Conservation (phyloP, 1,284 basidiomycete species). For the Afroboletus lepidellus region DNA sequence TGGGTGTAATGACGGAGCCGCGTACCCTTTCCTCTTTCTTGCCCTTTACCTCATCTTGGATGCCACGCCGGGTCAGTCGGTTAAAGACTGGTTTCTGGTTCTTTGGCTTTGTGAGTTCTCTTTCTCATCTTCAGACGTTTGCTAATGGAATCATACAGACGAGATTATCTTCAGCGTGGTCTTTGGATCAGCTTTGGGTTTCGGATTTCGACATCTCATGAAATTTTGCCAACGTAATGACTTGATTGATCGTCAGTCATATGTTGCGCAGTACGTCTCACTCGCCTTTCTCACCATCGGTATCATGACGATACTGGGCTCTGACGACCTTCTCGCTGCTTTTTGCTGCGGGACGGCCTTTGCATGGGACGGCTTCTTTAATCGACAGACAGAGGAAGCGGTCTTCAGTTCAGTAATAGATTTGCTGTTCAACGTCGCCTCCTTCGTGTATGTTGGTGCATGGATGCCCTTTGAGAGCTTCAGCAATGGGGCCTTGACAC, state of each 20-base stretch:
- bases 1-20: slow-evolving; percentile 92
- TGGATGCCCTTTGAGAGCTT: slow-evolving; percentile 91
- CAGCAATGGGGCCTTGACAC: slow-evolving; percentile 57
- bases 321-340: slow-evolving; percentile 90
- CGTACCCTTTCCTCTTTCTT: slow-evolving; percentile 95
- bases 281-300: slow-evolving; percentile 83
- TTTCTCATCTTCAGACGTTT: not conserved
- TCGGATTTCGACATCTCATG: slow-evolving; percentile 88
- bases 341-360: slow-evolving; percentile 97
- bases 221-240: slow-evolving; percentile 89
- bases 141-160: slow-evolving; percentile 44
- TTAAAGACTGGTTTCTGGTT: slow-evolving; percentile 81
- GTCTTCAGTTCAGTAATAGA: slow-evolving; percentile 97
- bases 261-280: slow-evolving; percentile 77
- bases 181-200: slow-evolving; percentile 81
- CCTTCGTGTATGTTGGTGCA: slow-evolving; percentile 91
- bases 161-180: slow-evolving; percentile 81
- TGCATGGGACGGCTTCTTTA: slow-evolving; percentile 99
- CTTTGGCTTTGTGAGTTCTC: slow-evolving; percentile 75
- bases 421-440: slow-evolving; percentile 85
- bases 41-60: slow-evolving; percentile 88
- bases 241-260: slow-evolving; percentile 94
- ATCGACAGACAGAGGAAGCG: slow-evolving; percentile 91
- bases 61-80: slow-evolving; percentile 55
- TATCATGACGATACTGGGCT: slow-evolving; percentile 82